Evolutionary conservation across 805 yeast genomes (phyloP), one percentile per base, ranked within the genome.

Genomic region (Hanseniaspora vineae): DNA sequence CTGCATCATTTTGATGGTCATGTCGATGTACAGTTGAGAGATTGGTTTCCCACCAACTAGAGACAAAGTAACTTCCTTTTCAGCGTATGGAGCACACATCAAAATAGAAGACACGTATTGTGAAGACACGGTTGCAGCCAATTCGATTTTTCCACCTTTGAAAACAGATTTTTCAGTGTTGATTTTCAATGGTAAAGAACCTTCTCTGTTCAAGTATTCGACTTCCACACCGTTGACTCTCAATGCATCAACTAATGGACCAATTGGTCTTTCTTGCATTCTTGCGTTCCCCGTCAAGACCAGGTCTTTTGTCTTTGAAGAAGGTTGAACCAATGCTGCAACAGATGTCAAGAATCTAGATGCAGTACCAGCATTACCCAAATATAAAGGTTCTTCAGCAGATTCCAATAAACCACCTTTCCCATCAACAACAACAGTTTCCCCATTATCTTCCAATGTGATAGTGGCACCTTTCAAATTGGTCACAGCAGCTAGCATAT

Each of bases 311-410:
- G 62, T 58, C 5, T 56, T 61, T 2, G 62, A 58, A 14, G 73
- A 58, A 31, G 79, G 69, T 18, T 75, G 70, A 5, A 84, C 95
- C 51, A 89, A 70, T n/a, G 95, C 76, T 17, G 95, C 96, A 31
- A 92, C 90, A 2, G 96, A 78, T 2, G 97, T 85, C 60, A 92
- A 74, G 64, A 92, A 92, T 58, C 98, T 76, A 6, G 97, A 85
- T 3, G 98, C 97, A 42, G 98, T 92, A 54, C 98, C 98, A 1
- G 98, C 97, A 60, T 92, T 92, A 49, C 98, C 98, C 52, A 92
- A 72, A 66, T 87, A 92, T 49, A 92, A 70, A 52, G 80, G 83
- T 46, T 80, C 77, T 15, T 68, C 66, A 3, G 94, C 81, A 31
- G 69, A 57, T 52, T 86, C 65, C 31, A 78, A 67, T 14, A 73